Percentiles rank a stretch among this genome's conserved stretches.
Conservation (phyloP, 2,329 filamentous ascomycete species). For the Aureobasidium musti region DNA sequence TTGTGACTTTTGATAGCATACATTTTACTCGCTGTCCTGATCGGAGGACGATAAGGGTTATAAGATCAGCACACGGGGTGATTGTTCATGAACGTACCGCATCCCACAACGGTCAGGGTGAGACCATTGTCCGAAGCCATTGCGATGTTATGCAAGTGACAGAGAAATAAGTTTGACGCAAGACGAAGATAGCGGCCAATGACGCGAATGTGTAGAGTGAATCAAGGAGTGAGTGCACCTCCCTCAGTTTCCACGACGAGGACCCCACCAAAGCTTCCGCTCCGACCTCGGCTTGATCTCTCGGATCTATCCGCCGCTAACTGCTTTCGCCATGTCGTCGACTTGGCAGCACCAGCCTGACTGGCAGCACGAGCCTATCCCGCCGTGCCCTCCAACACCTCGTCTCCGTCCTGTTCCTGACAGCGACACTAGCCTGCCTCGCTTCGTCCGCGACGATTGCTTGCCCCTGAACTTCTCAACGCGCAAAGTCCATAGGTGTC, state of each 20-base stretch:
- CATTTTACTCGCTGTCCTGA: no score
- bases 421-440: neutral
- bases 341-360: no score
- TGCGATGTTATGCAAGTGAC: neutral
- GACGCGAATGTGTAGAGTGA: neutral
- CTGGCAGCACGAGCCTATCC: neutral
- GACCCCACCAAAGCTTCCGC: neutral
- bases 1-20: neutral
- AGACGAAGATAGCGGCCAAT: neutral
- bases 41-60: no score
- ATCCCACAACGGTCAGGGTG: slow-evolving; percentile 79
- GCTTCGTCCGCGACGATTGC: neutral
- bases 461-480: neutral
- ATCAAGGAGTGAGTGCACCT: neutral
- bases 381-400: neutral
- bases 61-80: neutral
- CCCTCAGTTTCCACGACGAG: no score
- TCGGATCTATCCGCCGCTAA: neutral
- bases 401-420: neutral
- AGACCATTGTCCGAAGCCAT: slow-evolving; percentile 51
- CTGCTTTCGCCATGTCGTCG: neutral
- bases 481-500: neutral
- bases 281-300: neutral
- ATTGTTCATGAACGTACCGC: slow-evolving; percentile 56
- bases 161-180: neutral